These are phyloP conservation scores for Pyracantha coccinea DNA, from an alignment of 331 rosid genomes.

Conservation along the genomic window DNA sequence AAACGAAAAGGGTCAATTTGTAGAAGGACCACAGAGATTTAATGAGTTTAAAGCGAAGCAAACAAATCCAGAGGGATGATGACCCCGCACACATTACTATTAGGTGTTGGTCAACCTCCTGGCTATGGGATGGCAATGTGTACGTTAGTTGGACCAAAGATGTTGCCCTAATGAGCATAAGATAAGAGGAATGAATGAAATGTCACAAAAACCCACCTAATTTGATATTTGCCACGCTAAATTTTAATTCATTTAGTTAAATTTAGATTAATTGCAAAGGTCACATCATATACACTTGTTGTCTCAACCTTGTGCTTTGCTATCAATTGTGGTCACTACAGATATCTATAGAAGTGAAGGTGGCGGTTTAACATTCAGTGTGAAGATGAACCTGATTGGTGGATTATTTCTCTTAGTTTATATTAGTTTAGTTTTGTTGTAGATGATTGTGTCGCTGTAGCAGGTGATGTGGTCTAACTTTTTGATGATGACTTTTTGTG, in stretches of 20 bases:
- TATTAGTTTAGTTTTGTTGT: too few species aligned
- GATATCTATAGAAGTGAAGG: too few species aligned
- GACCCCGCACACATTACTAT: not conserved
- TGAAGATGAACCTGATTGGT: too few species aligned
- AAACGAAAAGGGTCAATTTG: not conserved
- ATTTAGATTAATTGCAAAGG: not conserved
- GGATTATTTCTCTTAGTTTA: too few species aligned
- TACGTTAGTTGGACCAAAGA: not conserved
- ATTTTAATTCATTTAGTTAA: not conserved
- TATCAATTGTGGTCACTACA: not conserved
- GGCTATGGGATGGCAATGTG: not conserved
- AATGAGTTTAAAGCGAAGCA: not conserved
- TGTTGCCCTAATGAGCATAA: too few species aligned
- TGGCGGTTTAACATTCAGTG: too few species aligned
- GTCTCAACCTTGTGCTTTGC: not conserved
- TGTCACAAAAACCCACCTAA: not conserved
- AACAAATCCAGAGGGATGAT: not conserved
- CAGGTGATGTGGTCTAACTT: too few species aligned
- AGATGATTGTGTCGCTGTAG: too few species aligned
- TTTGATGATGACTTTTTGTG: too few species aligned
- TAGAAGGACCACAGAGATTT: not conserved
- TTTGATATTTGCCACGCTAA: not conserved
- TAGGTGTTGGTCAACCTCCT: not conserved
- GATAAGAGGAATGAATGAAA: not conserved
- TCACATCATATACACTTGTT: not conserved